These are phyloP conservation scores for Cytospora piceicola DNA, from an alignment of 2,329 filamentous ascomycete genomes.

Conservation along the genomic window DNA sequence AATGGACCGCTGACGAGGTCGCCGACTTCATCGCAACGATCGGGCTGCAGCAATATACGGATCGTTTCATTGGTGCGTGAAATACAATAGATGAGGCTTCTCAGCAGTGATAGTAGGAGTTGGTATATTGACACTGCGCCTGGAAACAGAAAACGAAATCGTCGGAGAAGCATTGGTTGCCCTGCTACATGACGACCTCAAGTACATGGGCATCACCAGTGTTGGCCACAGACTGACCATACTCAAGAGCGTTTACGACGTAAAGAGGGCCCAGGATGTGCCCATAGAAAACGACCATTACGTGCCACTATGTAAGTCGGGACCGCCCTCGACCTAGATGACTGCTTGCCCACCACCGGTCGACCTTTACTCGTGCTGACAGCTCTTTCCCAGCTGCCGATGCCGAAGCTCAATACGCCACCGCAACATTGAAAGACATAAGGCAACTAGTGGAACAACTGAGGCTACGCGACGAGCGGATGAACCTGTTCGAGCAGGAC, in stretches of 20 bases:
- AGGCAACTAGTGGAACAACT: slow-evolving; percentile 89
- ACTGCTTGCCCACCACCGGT: background rate
- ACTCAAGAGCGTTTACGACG: slow-evolving; percentile 93
- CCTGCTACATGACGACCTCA: slow-evolving; percentile 88
- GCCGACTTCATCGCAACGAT: slow-evolving; percentile 84
- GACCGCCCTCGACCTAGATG: slow-evolving; percentile 14
- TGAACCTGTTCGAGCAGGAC: slow-evolving; percentile 81
- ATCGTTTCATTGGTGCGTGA: slow-evolving; percentile 77
- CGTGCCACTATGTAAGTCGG: slow-evolving; percentile 79
- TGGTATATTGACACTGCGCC: slow-evolving; percentile 34
- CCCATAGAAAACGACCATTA: slow-evolving; percentile 93
- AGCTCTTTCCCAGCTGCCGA: slow-evolving; percentile 71
- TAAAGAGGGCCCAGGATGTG: slow-evolving; percentile 92
- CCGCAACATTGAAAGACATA: slow-evolving; percentile 91
- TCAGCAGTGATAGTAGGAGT: background rate
- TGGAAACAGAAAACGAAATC: slow-evolving; percentile 80
- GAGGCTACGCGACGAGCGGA: slow-evolving; percentile 85
- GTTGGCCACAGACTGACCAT: slow-evolving; percentile 94
- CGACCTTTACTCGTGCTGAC: slow-evolving; percentile 31
- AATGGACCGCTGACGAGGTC: slow-evolving; percentile 86
- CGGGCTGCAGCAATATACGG: slow-evolving; percentile 80
- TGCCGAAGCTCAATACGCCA: slow-evolving; percentile 80
- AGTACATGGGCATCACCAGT: slow-evolving; percentile 90
- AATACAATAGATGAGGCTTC: slow-evolving; percentile 1
- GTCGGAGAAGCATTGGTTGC: slow-evolving; percentile 89